Conservation (phyloP, 2,329 filamentous ascomycete genomes). For the Epichloe glyceriae region DNA sequence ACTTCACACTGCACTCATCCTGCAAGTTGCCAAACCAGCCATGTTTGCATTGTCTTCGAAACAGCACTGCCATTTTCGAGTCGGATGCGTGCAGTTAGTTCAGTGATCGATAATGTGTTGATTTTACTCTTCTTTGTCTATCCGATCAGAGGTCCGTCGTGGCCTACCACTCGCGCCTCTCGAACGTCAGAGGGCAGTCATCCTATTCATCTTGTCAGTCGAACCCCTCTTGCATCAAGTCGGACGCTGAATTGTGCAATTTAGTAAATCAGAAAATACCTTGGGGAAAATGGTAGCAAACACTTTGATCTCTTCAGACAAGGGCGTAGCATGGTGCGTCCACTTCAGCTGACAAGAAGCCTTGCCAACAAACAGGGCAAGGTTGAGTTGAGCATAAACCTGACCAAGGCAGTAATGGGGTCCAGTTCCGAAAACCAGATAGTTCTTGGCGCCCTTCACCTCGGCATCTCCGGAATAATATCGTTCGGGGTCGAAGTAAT, state of each 20-base stretch:
- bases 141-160: background rate
- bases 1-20: background rate
- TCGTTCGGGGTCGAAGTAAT: constrained; percentile 78
- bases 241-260: too few species aligned
- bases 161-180: constrained; percentile 33
- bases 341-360: constrained; percentile 78
- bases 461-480: constrained; percentile 87
- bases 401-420: constrained; percentile 96
- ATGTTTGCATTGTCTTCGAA: background rate
- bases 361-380: constrained; percentile 84
- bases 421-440: constrained; percentile 87
- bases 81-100: too few species aligned
- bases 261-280: constrained; percentile 39
- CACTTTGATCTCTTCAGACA: constrained; percentile 91
- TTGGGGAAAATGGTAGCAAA: constrained; percentile 97
- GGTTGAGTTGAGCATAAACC: constrained; percentile 76
- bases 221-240: background rate
- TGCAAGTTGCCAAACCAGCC: background rate
- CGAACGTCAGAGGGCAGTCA: constrained; percentile 69
- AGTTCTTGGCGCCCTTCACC: constrained; percentile 80
- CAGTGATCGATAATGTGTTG: too few species aligned
- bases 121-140: background rate
- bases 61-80: background rate
- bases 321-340: constrained; percentile 72
- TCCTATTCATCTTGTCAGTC: constrained; percentile 38